These are phyloP conservation scores for Leucaena leucocephala DNA, from an alignment of 306 rosid species.

Conservation along the genomic window DNA sequence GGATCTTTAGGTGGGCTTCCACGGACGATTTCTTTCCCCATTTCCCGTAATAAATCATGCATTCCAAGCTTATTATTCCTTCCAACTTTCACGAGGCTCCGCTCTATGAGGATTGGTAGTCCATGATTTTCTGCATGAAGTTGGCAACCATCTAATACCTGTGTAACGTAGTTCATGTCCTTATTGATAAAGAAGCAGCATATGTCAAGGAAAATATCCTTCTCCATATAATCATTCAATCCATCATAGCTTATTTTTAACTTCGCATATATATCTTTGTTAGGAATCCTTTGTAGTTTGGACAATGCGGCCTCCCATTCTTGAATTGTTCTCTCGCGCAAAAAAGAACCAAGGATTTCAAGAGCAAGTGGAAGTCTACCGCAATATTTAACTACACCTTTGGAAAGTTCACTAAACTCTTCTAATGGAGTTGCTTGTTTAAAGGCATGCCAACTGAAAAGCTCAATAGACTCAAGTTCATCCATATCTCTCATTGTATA, in stretches of 20 bases:
- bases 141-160: slow-evolving; percentile 24
- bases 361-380: slow-evolving; percentile 39
- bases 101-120: neutral
- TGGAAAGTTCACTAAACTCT: neutral
- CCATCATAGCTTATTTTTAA: slow-evolving; percentile 40
- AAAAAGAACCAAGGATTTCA: slow-evolving; percentile 33
- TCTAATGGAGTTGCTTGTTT: neutral
- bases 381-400: neutral
- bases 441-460: slow-evolving; percentile 35
- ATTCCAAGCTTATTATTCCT: neutral
- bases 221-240: neutral
- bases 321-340: neutral
- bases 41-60: neutral
- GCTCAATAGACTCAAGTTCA: neutral
- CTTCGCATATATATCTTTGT: slow-evolving; percentile 12
- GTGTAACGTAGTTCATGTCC: neutral
- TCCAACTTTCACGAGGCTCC: neutral
- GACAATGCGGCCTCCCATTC: slow-evolving; percentile 31
- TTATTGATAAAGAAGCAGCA: slow-evolving; percentile 33
- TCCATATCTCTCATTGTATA: neutral
- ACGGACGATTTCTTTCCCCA: slow-evolving; percentile 19
- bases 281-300: slow-evolving; percentile 31
- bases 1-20: neutral
- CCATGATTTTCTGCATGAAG: neutral
- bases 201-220: slow-evolving; percentile 37